phyloP scores from a whole-genome alignment of 129 eudicot species.

The Daucus carota region DNA sequence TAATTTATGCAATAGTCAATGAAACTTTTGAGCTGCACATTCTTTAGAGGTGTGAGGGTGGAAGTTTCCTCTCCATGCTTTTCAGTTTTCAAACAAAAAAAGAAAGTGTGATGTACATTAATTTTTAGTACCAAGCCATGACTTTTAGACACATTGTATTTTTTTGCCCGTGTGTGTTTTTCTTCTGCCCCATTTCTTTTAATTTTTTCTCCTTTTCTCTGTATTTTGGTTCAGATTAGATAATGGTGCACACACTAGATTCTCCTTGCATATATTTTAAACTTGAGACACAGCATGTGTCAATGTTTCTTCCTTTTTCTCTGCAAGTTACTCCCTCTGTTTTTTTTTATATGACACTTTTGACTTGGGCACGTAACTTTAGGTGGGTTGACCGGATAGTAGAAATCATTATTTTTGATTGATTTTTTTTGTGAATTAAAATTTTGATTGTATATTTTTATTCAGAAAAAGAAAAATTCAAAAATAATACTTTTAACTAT shows the following conservation, averaged over 20 bases:
- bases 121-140: not conserved
- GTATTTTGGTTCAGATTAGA: not conserved
- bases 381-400: too few relatives aligned
- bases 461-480: too few relatives aligned
- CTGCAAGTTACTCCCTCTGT: too few relatives aligned
- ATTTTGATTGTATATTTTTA: too few relatives aligned
- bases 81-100: not conserved
- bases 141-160: slow-evolving; percentile 13
- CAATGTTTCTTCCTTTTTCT: not conserved
- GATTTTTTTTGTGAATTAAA: too few relatives aligned
- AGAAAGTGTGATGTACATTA: not conserved
- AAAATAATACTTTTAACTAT: too few relatives aligned
- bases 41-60: slow-evolving; percentile 10
- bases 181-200: slow-evolving; percentile 10
- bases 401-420: too few relatives aligned
- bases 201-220: not conserved
- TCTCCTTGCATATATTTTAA: not conserved
- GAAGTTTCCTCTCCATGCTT: slow-evolving; percentile 7
- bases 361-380: too few relatives aligned
- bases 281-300: not conserved
- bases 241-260: not conserved
- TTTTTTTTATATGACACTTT: too few relatives aligned
- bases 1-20: slow-evolving; percentile 16
- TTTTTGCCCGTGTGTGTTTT: slow-evolving; percentile 3
- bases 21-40: slow-evolving; percentile 16